A percentile compares a stretch with the other conserved stretches of the same genome.
Evolutionary conservation across 495 filamentous ascomycete genomes (phyloP).

Genomic region (Polyplosphaeria fusca): DNA sequence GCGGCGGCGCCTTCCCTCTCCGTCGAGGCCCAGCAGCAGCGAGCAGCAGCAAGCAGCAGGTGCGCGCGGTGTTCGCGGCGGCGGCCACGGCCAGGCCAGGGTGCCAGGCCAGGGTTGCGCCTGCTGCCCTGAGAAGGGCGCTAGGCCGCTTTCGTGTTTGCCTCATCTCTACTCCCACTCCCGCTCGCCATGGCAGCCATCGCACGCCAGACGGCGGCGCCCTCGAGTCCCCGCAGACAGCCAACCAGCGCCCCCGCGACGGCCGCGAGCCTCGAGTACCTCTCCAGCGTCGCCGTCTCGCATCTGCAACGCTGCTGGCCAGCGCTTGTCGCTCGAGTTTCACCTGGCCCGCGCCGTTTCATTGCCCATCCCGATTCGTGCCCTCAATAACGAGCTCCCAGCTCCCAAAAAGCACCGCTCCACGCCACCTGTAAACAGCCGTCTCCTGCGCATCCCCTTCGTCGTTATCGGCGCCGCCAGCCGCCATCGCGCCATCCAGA

Average conservation of each 20-base stretch:
- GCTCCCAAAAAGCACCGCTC: conserved; percentile 2
- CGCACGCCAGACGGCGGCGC: neutral
- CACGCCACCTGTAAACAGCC: conserved; percentile 7
- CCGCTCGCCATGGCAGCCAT: neutral
- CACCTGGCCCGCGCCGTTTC: conserved; percentile 15
- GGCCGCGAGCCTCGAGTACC: neutral
- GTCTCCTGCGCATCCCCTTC: neutral
- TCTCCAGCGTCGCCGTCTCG: conserved; percentile 3
- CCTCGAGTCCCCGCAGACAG: neutral
- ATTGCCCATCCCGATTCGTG: conserved; percentile 2
- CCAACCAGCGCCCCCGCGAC: neutral
- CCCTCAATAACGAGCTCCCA: neutral
- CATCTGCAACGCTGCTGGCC: conserved; percentile 14
- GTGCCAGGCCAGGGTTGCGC: neutral
- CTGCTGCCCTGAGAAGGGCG: neutral
- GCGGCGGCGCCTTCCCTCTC: too few relatives aligned
- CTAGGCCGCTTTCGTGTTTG: neutral
- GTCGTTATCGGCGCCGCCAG: neutral
- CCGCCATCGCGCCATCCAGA: conserved; percentile 1
- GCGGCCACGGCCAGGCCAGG: neutral
- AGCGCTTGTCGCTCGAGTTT: conserved; percentile 22
- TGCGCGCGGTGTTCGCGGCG: neutral
- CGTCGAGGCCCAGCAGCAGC: too few relatives aligned
- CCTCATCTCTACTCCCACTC: neutral
- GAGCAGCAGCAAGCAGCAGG: too few relatives aligned